Conservation (phyloP, 78 protist genomes). For the Mantamonas sphyraenae region DNA sequence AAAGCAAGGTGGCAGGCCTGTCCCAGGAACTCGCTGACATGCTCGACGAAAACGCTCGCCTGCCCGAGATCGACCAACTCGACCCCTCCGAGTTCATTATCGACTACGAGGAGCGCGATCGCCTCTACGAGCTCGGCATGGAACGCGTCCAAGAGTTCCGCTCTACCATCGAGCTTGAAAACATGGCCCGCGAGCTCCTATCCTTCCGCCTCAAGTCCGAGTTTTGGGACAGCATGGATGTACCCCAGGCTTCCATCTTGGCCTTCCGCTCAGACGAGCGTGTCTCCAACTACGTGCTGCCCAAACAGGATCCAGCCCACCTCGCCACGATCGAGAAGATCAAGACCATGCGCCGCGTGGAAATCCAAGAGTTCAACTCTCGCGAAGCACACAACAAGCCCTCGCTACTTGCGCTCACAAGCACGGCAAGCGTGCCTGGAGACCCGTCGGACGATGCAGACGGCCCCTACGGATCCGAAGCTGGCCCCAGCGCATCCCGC, state of each 20-base stretch:
- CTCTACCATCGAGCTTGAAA: background rate
- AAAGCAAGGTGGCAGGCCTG: too few species aligned
- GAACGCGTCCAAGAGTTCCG: background rate
- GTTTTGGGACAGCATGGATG: constrained; percentile 3
- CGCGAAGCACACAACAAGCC: too few species aligned
- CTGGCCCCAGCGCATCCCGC: too few species aligned
- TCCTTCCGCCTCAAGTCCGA: background rate
- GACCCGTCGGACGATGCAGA: too few species aligned
- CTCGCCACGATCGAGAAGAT: background rate
- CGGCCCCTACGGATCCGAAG: too few species aligned
- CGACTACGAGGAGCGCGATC: constrained; percentile 1
- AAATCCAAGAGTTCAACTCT: background rate
- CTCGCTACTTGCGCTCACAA: too few species aligned
- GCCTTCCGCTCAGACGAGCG: background rate
- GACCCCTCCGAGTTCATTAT: background rate
- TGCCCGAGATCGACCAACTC: background rate
- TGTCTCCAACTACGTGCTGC: background rate
- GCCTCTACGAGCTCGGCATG: background rate
- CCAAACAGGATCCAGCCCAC: background rate
- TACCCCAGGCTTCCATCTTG: background rate
- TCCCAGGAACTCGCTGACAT: too few species aligned
- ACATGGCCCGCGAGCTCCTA: background rate
- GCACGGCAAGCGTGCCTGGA: too few species aligned
- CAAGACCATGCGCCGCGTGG: background rate
- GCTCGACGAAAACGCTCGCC: too few species aligned